These are phyloP conservation scores for Coemansia sp. DNA, from an alignment of 371 early-diverging fungal genomes.

Conservation along the genomic window DNA sequence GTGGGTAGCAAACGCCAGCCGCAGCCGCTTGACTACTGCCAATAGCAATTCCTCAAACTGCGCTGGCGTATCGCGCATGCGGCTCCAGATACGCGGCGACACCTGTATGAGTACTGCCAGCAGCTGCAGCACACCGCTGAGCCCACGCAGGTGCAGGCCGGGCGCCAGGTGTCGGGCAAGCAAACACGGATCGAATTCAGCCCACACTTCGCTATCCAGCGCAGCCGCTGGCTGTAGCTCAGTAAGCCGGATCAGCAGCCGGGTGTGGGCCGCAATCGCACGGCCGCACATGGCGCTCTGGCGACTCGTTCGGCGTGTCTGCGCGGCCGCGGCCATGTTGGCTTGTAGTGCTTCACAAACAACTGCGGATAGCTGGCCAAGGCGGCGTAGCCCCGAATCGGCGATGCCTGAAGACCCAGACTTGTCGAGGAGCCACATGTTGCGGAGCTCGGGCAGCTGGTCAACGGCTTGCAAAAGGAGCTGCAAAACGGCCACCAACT, in stretches of 20 bases:
- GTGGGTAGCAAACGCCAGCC: constrained; percentile 13
- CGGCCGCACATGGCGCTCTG: constrained; percentile 10
- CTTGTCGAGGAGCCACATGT: constrained; percentile 17
- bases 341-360: constrained; percentile 6
- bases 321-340: neutral
- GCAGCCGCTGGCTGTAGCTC: constrained; percentile 14
- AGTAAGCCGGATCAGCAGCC: constrained; percentile 20
- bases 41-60: constrained; percentile 27
- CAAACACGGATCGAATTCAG: constrained; percentile 6
- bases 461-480: constrained; percentile 21
- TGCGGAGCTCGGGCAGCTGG: constrained; percentile 15
- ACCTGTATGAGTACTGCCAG: constrained; percentile 24
- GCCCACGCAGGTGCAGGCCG: constrained; percentile 14
- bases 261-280: constrained; percentile 20
- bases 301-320: neutral
- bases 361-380: constrained; percentile 5
- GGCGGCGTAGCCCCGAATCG: constrained; percentile 1
- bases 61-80: constrained; percentile 7
- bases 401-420: neutral
- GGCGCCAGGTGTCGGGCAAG: constrained; percentile 7
- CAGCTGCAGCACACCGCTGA: constrained; percentile 27
- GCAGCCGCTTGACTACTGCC: constrained; percentile 18
- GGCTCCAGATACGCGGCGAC: constrained; percentile 17
- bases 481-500: constrained; percentile 18
- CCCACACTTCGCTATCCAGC: constrained; percentile 17